Evolutionary conservation across 1,139 yeast genomes (phyloP).

Genomic region (Candida tropicalis): DNA sequence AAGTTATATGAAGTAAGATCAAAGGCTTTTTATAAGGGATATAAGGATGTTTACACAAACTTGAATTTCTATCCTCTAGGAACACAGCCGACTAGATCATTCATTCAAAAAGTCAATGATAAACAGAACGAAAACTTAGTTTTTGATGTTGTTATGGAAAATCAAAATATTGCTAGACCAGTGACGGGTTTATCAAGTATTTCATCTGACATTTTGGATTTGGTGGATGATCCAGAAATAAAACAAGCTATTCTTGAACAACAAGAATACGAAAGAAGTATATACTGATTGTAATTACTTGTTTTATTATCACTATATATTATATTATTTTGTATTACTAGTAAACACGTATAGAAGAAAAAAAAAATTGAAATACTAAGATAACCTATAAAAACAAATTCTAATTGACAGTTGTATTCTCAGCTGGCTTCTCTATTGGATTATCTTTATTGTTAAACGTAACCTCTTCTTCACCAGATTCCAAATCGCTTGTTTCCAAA

Average conservation of each 20-base stretch:
- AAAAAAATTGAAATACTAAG: background rate
- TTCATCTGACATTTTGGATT: slow-evolving; percentile 58
- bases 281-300: too few relatives aligned
- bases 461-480: slow-evolving; percentile 31
- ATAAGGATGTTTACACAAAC: slow-evolving; percentile 84
- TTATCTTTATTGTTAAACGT: slow-evolving; percentile 11
- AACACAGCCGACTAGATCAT: slow-evolving; percentile 67
- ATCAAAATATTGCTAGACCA: slow-evolving; percentile 28
- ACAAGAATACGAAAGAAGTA: slow-evolving; percentile 53
- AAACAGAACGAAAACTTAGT: slow-evolving; percentile 26
- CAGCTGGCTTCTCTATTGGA: background rate
- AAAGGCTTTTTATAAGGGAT: slow-evolving; percentile 57
- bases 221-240: slow-evolving; percentile 53
- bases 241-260: slow-evolving; percentile 67
- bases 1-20: slow-evolving; percentile 62
- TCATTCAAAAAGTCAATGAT: slow-evolving; percentile 18
- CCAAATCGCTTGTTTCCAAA: slow-evolving; percentile 23
- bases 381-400: background rate
- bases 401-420: background rate
- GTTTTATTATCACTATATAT: too few relatives aligned
- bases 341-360: slow-evolving; percentile 9
- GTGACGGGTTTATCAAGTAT: slow-evolving; percentile 68
- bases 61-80: slow-evolving; percentile 68
- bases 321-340: slow-evolving; percentile 7
- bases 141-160: slow-evolving; percentile 46